Percentiles rank a stretch among this genome's conserved stretches.
phyloP scores from a whole-genome alignment of 2,329 filamentous ascomycete genomes.

The Ophiostoma ulmi region DNA sequence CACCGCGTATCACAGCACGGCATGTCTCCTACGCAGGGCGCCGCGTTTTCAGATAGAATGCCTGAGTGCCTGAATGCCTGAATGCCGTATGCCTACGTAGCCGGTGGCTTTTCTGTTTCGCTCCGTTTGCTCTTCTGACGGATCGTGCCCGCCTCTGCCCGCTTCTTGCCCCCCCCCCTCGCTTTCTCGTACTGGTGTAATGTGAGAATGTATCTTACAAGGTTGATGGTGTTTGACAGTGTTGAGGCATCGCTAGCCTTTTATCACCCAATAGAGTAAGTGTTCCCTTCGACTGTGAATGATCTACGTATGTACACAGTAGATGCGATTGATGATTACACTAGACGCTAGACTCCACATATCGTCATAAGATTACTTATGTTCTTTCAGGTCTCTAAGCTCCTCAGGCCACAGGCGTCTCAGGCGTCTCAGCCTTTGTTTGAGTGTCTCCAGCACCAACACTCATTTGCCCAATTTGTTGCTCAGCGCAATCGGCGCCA shows the following conservation, averaged over 20 bases:
- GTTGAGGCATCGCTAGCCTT: background rate
- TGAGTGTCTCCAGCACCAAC: background rate
- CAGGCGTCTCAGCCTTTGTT: no score
- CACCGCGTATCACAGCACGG: slow-evolving; percentile 12
- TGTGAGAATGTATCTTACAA: background rate
- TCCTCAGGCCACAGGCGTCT: no score
- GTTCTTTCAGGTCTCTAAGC: no score
- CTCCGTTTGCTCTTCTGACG: background rate
- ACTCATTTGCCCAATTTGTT: background rate
- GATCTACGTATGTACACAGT: no score
- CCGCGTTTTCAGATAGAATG: background rate
- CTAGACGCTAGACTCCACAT: no score
- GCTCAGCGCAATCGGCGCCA: background rate
- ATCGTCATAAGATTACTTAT: no score
- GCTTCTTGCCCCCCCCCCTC: slow-evolving; percentile 3
- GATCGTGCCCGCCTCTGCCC: background rate
- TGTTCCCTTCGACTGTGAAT: no score
- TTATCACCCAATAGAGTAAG: no score
- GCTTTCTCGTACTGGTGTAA: background rate
- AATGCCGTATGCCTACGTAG: no score
- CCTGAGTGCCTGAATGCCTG: background rate
- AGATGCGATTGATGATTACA: background rate
- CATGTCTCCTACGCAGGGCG: slow-evolving; percentile 2
- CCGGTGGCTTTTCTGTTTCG: background rate
- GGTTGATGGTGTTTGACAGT: background rate